Evolutionary conservation across 768 basidiomycete genomes (phyloP), one percentile per base, ranked within the genome.

Genomic region (Saitozyma podzolica): DNA sequence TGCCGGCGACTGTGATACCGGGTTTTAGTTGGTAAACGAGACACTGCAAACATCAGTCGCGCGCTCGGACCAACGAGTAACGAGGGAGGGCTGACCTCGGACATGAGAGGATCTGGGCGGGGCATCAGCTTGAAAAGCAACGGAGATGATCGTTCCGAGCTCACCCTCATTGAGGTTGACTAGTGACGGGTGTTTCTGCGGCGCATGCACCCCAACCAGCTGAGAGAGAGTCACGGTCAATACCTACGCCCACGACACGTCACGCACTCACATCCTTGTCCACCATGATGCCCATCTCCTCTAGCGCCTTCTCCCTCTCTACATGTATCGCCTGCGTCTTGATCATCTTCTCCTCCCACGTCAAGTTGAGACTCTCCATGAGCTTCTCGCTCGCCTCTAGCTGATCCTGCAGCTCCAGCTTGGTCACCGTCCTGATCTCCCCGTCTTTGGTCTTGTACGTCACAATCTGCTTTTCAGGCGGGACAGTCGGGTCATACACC

Each of bases 381-480:
- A 96, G 81, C 81, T 93, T 95, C 82, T 99, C 95, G 17, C 72
- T 75, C 1, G 78, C 75, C 61, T 77, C 66, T 57, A 98, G 87
- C 80, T 97, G 95, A 67, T 99, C 96, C 79, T 98, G 93, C 61
- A 99, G 82, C 78, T 93, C 96, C 8, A 95, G 92, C 81, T 99
- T 98, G 39, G 92, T 91, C 66, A 99, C 92, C 10, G 91, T 95
- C 84, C 91, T 91, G 73, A 97, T 84, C 73, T 88, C 89, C 40
- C 96, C 96, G 67, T 93, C 90, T 80, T 92, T 92, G 0, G 92
- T 89, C 79, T 88, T 84, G 80, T 92, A 98, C 8, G 91, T 91
- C 63, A 98, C 94, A 69, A 92, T 91, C 82, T 99, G 96, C 82
- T 89, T 88, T 81, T 92, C 89, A 0, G 94, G 89, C 20, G 95